Percentiles rank a stretch among this genome's conserved stretches.
Conservation (phyloP, 2,329 filamentous ascomycete genomes). For the Phialophora macrospora region DNA sequence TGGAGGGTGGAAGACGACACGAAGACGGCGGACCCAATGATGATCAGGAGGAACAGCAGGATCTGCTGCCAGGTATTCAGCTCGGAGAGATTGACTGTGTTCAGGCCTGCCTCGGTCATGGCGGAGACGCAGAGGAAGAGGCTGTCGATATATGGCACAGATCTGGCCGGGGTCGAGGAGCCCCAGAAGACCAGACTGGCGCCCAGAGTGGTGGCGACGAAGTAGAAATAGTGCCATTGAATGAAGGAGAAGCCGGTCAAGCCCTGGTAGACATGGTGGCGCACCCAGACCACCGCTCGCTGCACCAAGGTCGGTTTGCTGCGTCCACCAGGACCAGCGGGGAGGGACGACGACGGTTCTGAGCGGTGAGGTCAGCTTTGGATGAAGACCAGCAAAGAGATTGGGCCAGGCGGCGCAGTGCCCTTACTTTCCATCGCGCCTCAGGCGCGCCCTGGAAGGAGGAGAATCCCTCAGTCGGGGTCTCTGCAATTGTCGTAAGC, state of each 20-base stretch:
- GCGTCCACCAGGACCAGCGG: conserved; percentile 3
- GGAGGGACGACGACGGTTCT: neutral
- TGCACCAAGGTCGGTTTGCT: conserved; percentile 1
- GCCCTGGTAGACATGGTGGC: conserved; percentile 1
- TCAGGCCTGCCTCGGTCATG: conserved; percentile 55
- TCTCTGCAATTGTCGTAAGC: conserved; percentile 24
- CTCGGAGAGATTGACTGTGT: conserved; percentile 54
- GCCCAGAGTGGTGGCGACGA: conserved; percentile 51
- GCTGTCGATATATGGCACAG: conserved; percentile 52
- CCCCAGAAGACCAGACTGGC: conserved; percentile 55
- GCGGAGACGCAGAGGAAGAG: conserved; percentile 54
- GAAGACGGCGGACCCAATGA: conserved; percentile 54
- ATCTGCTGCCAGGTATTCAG: conserved; percentile 57
- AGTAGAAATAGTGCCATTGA: conserved; percentile 54
- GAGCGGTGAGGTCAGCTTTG: conserved; percentile 5
- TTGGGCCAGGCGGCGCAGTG: neutral
- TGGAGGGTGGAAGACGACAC: conserved; percentile 53
- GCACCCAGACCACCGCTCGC: neutral
- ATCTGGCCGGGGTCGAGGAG: conserved; percentile 50
- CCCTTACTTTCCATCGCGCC: conserved; percentile 14
- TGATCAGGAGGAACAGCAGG: conserved; percentile 54
- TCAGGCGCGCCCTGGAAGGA: neutral
- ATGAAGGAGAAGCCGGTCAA: conserved; percentile 44
- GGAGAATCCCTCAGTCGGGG: conserved; percentile 14
- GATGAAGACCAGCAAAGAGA: neutral